Evolutionary conservation across 2,329 filamentous ascomycete species (phyloP).

Genomic region (Fusarium sp.): DNA sequence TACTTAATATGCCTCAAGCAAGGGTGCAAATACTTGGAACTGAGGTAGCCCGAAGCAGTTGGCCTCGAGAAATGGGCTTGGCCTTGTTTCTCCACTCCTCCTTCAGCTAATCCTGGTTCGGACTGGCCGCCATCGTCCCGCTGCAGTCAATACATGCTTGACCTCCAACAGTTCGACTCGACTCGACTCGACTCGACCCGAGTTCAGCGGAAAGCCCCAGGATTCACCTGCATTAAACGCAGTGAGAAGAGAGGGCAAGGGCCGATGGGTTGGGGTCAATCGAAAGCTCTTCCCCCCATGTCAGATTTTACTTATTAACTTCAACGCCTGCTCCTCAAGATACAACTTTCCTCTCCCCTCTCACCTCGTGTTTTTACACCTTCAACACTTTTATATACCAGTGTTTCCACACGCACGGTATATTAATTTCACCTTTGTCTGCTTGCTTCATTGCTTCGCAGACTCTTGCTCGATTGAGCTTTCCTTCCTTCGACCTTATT

Average conservation of each 20-base stretch:
- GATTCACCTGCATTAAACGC: background rate
- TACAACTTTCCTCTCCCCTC: background rate
- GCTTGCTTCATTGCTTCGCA: constrained; percentile 39
- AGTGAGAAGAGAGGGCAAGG: background rate
- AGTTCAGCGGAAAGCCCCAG: background rate
- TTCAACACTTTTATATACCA: constrained; percentile 9
- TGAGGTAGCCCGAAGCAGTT: constrained; percentile 29
- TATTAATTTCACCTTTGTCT: constrained; percentile 17
- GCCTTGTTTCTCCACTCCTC: constrained; percentile 31
- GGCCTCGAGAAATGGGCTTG: constrained; percentile 18
- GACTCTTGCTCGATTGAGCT: constrained; percentile 32
- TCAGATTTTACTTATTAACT: constrained; percentile 36
- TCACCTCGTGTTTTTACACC: background rate
- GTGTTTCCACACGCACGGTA: constrained; percentile 5
- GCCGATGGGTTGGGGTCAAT: constrained; percentile 16
- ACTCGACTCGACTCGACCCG: too few species aligned
- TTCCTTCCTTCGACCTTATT: constrained; percentile 13
- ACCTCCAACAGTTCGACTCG: background rate
- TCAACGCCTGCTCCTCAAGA: constrained; percentile 13
- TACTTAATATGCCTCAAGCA: constrained; percentile 21
- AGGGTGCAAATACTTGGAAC: constrained; percentile 18
- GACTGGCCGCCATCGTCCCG: constrained; percentile 26
- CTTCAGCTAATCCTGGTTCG: constrained; percentile 32
- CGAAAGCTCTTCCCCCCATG: background rate
- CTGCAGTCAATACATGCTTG: background rate